Conservation (phyloP, 345 rosid genomes). For the Hypericum perforatum region DNA sequence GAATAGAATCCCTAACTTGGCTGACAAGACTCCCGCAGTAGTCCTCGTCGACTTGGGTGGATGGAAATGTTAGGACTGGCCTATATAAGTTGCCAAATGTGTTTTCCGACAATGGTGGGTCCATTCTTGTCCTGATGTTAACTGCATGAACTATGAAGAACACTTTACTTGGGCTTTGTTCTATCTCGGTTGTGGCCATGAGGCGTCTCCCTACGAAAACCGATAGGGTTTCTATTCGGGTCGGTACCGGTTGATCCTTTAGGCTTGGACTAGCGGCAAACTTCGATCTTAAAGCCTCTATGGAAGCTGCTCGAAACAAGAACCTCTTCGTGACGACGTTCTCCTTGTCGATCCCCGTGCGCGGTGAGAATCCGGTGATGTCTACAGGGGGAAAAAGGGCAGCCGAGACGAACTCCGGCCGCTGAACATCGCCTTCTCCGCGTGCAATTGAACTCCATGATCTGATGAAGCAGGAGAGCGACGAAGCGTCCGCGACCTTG, state of each 20-base stretch:
- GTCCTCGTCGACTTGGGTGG: neutral
- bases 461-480: constrained; percentile 4
- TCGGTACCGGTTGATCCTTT: constrained; percentile 6
- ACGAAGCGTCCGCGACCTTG: constrained; percentile 10
- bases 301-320: constrained; percentile 20
- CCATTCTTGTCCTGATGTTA: constrained; percentile 27
- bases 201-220: constrained; percentile 36
- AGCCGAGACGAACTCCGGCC: constrained; percentile 25
- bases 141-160: constrained; percentile 26
- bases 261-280: constrained; percentile 1
- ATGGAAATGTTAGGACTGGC: constrained; percentile 10
- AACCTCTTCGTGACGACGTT: constrained; percentile 29
- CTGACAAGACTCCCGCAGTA: too few species aligned
- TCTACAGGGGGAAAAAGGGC: constrained; percentile 33
- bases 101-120: constrained; percentile 21
- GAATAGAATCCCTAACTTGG: too few species aligned
- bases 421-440: neutral
- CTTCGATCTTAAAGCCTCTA: constrained; percentile 22
- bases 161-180: constrained; percentile 7
- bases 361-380: constrained; percentile 6
- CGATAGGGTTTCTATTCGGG: constrained; percentile 35
- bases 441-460: constrained; percentile 9
- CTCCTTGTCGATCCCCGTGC: constrained; percentile 21
- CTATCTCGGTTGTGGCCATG: constrained; percentile 18
- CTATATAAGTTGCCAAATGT: constrained; percentile 30